phyloP scores from a whole-genome alignment of 306 rosid species.

The Sicyos baderoa region DNA sequence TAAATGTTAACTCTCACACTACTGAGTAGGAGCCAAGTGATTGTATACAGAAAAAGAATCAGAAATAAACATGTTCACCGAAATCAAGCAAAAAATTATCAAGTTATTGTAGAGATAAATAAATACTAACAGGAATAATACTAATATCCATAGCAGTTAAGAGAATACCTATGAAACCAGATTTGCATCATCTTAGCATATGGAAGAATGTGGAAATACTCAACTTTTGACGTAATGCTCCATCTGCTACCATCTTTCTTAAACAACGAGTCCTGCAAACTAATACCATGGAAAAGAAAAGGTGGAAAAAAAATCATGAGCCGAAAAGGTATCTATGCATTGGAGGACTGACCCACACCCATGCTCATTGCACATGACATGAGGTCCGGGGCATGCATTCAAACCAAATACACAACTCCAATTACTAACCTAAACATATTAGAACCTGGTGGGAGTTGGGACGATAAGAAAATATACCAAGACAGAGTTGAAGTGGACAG shows the following conservation, averaged over 20 bases:
- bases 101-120: background rate
- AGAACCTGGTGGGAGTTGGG: background rate
- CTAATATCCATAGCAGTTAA: background rate
- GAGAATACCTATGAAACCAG: constrained; percentile 54
- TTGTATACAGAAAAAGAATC: background rate
- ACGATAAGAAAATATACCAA: background rate
- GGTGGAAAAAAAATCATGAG: constrained; percentile 8
- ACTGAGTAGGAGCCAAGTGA: too few species aligned
- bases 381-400: constrained; percentile 6
- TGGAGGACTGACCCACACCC: background rate
- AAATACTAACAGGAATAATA: background rate
- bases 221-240: constrained; percentile 47
- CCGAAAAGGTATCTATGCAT: constrained; percentile 10
- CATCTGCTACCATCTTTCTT: constrained; percentile 41
- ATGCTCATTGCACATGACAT: background rate
- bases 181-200: constrained; percentile 46
- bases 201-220: constrained; percentile 76
- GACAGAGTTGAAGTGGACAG: constrained; percentile 14
- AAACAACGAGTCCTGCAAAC: constrained; percentile 71
- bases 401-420: background rate
- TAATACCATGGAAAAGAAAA: constrained; percentile 31
- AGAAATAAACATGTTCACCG: constrained; percentile 1
- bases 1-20: too few species aligned
- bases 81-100: background rate
- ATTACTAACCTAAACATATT: background rate